Conservation (phyloP, 345 rosid genomes). For the Limnanthes douglasii region DNA sequence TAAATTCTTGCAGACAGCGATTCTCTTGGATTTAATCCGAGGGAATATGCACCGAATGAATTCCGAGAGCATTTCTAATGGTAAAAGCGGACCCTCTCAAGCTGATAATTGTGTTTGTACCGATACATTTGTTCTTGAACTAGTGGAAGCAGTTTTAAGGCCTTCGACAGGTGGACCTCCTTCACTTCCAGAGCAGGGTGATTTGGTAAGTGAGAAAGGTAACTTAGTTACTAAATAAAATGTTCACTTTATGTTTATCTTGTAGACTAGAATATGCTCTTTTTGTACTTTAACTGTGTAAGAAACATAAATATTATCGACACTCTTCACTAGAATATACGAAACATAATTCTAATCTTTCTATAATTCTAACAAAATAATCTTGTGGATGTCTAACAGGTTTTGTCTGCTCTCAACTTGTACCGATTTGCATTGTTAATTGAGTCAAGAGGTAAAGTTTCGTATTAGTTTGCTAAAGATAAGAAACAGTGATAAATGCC, state of each 20-base stretch:
- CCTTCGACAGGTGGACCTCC: slow-evolving; percentile 86
- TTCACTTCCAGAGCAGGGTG: slow-evolving; percentile 56
- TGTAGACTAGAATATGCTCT: too few species aligned
- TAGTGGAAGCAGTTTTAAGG: slow-evolving; percentile 57
- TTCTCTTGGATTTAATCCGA: slow-evolving; percentile 67
- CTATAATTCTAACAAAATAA: too few species aligned
- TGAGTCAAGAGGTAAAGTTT: slow-evolving; percentile 62
- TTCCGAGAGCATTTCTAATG: slow-evolving; percentile 7
- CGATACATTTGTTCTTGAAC: slow-evolving; percentile 31
- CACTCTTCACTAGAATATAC: too few species aligned
- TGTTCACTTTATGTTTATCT: too few species aligned
- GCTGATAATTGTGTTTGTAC: slow-evolving; percentile 12
- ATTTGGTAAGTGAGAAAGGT: too few species aligned
- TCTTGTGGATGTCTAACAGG: slow-evolving; percentile 22
- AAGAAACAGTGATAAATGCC: too few species aligned
- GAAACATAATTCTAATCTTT: too few species aligned
- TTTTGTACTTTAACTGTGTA: too few species aligned
- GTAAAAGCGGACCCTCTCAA: slow-evolving; percentile 7
- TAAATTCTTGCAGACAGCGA: slow-evolving; percentile 33
- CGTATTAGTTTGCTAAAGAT: too few species aligned
- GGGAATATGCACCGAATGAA: slow-evolving; percentile 29
- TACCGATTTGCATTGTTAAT: slow-evolving; percentile 56
- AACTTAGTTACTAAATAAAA: too few species aligned
- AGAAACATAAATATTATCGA: too few species aligned
- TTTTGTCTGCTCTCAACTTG: slow-evolving; percentile 74